phyloP scores from a whole-genome alignment of 2,329 filamentous ascomycete species.

The Xylariaceae sp. region DNA sequence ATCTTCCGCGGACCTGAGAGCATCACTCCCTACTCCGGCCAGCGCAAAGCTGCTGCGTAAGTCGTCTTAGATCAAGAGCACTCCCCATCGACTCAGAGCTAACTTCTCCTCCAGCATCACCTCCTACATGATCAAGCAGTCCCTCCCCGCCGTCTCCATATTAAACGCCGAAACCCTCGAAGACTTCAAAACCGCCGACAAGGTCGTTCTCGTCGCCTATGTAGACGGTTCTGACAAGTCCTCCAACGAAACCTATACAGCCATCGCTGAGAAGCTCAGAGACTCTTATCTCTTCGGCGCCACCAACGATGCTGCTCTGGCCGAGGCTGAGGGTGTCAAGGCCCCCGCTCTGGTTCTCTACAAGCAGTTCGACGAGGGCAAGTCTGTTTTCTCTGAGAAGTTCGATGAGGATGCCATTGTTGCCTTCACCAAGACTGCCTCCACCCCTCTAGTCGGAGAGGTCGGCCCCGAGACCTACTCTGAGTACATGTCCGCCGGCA shows the following conservation, averaged over 20 bases:
- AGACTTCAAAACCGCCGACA: constrained; percentile 97
- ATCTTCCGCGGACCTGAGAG: constrained; percentile 91
- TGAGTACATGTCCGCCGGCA: constrained; percentile 86
- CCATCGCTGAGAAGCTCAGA: constrained; percentile 71
- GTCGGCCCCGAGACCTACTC: constrained; percentile 96
- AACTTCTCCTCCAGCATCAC: constrained; percentile 49
- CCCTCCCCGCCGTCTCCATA: constrained; percentile 83
- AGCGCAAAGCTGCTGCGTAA: constrained; percentile 79
- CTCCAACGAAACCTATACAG: constrained; percentile 79
- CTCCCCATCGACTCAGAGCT: constrained; percentile 9
- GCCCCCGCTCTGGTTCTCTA: constrained; percentile 88
- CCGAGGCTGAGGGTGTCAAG: constrained; percentile 86
- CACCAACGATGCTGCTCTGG: constrained; percentile 76
- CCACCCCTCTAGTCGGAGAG: constrained; percentile 90
- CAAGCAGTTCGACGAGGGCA: constrained; percentile 97
- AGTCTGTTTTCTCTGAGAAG: constrained; percentile 76
- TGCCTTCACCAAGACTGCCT: constrained; percentile 77
- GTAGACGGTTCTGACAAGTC: constrained; percentile 77
- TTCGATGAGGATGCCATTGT: constrained; percentile 79
- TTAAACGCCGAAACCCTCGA: constrained; percentile 80
- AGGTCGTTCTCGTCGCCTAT: constrained; percentile 92
- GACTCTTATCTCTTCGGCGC: constrained; percentile 93
- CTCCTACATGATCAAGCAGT: constrained; percentile 98
- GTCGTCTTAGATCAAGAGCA: constrained; percentile 28
- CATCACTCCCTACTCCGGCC: constrained; percentile 78